Percentiles rank a stretch among this genome's conserved stretches.
Evolutionary conservation across 306 rosid species (phyloP).

Genomic region (Corylus avellana): DNA sequence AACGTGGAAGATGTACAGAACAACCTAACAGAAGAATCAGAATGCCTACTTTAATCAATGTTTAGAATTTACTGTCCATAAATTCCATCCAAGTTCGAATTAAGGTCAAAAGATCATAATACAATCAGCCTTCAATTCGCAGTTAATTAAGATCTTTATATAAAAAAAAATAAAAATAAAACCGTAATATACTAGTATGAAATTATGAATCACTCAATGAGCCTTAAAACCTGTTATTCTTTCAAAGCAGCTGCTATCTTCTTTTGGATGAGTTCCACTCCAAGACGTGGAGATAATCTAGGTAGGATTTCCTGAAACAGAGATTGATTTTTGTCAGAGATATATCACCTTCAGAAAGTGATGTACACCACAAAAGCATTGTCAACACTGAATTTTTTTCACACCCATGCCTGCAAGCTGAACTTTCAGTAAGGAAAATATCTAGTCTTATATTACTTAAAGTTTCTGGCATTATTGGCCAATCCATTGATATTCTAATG

Average conservation of each 20-base stretch:
- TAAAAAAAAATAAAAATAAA: no score
- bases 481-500: background rate
- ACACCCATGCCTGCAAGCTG: background rate
- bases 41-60: background rate
- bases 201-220: background rate
- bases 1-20: background rate
- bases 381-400: background rate
- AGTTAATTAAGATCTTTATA: background rate
- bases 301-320: conserved; percentile 69
- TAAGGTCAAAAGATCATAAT: background rate
- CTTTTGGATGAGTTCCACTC: conserved; percentile 83
- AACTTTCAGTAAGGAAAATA: conserved; percentile 2
- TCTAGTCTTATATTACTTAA: background rate
- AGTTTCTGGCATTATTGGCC: conserved; percentile 8
- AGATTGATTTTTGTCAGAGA: conserved; percentile 26
- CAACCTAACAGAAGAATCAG: background rate
- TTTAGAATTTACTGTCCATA: background rate
- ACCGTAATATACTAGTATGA: background rate
- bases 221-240: conserved; percentile 31
- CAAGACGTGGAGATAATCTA: conserved; percentile 82
- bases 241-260: conserved; percentile 73
- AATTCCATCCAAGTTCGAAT: background rate
- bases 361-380: background rate
- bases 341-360: conserved; percentile 15
- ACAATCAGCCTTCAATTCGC: background rate